A percentile compares a stretch with the other conserved stretches of the same genome.
Evolutionary conservation across 306 rosid species (phyloP).

Genomic region (Erythrophleum fordii): DNA sequence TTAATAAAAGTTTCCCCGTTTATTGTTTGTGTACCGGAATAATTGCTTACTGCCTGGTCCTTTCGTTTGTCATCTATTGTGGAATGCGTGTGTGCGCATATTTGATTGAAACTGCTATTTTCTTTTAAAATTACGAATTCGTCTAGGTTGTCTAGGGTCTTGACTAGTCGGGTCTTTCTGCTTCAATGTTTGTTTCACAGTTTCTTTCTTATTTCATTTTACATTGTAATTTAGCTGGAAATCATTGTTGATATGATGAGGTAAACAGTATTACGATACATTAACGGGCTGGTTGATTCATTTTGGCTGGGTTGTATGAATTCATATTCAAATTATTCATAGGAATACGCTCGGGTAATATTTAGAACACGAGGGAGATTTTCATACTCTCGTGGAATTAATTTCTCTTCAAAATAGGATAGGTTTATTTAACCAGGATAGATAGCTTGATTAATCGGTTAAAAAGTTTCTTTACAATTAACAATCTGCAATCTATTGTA

Average conservation of each 20-base stretch:
- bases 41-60: not conserved
- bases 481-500: not conserved
- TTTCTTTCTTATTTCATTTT: not conserved
- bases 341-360: not conserved
- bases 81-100: not conserved
- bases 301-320: slow-evolving; percentile 20
- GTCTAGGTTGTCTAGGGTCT: not conserved
- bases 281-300: not conserved
- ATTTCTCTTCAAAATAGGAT: not conserved
- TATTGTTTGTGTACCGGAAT: not conserved
- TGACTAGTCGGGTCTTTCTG: not conserved
- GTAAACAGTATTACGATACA: not conserved
- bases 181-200: not conserved
- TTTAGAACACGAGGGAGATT: not conserved
- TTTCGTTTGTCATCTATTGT: not conserved
- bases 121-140: not conserved
- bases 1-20: not conserved
- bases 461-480: not conserved
- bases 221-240: not conserved
- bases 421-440: slow-evolving; percentile 10
- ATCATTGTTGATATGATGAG: not conserved
- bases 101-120: not conserved
- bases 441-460: not conserved
- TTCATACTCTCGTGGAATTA: not conserved
- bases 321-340: slow-evolving; percentile 13